Percentiles rank a stretch among this genome's conserved stretches.
Conservation (phyloP, 306 rosid species). For the Lablab purpureus region DNA sequence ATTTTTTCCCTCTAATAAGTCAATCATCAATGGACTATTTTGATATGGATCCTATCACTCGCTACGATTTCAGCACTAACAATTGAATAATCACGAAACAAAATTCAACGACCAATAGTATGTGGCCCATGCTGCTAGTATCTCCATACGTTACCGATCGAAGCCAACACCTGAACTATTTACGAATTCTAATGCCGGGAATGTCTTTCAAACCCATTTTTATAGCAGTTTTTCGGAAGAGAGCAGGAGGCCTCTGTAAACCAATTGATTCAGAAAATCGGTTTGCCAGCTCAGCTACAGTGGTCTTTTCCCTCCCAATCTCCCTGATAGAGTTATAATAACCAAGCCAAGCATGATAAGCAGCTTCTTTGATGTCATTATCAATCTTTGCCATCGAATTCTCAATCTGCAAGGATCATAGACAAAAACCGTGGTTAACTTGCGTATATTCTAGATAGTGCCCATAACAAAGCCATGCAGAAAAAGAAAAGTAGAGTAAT, state of each 20-base stretch:
- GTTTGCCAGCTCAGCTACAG: conserved; percentile 73
- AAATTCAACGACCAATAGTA: neutral
- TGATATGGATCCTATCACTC: neutral
- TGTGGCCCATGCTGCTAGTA: neutral
- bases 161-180: conserved; percentile 40
- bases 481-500: neutral
- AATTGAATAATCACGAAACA: neutral
- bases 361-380: conserved; percentile 78
- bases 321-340: conserved; percentile 90
- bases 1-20: neutral
- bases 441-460: neutral
- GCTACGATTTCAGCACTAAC: conserved; percentile 22
- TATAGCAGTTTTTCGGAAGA: conserved; percentile 78
- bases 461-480: neutral
- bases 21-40: conserved; percentile 16
- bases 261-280: conserved; percentile 82
- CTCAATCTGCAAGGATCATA: conserved; percentile 65
- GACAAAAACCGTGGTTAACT: conserved; percentile 4
- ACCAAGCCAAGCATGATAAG: conserved; percentile 96
- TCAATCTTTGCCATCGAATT: conserved; percentile 78
- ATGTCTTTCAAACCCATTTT: conserved; percentile 95
- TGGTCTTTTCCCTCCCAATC: conserved; percentile 84
- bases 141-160: neutral
- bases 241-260: conserved; percentile 82
- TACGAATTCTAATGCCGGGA: conserved; percentile 82